Base-by-base conservation (phyloP, 73 alveolate genomes). In the Paramecium tetraurelia region DNA sequence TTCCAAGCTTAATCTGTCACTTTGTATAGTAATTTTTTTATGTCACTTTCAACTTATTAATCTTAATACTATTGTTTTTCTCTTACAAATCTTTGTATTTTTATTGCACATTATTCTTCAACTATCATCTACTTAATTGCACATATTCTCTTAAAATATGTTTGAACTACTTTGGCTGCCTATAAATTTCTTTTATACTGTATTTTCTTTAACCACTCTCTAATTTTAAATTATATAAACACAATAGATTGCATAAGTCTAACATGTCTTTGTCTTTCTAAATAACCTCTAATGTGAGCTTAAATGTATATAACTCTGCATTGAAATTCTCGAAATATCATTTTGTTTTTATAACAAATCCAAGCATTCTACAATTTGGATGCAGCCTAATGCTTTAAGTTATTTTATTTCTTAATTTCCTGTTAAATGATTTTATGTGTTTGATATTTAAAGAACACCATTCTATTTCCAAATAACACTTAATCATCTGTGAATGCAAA, bases 381-480 rank as follows among this genome's bases (percentile, higher is more conserved):
- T 20, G 90, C 90, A 10, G 75, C 75, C 20, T 40, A 12, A 20
- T 80, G 20, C 18, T 80, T 43, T 14, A 31, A 20, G 20, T 22
- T 22, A 33, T 31, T 44, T 18, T 27, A 3, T 14, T 31, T 44
- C 7, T 80, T 24, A 1, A 31, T 14, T 48, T 80, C 71, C 20
- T 40, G 43, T 24, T 43, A 4, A 22, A 80, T 48, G 2, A 27
- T 22, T 44, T n/a, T 5, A 22, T 24, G 43, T 31, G 72, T 46
- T 44, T 71, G 46, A n/a, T 40, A 16, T 70, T 71, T 89, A 88
- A 89, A 58, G 85, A 70, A 89, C 1, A 71, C 57, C 58, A 41
- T 27, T 38, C 33, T 89, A 89, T 71, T 71, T 44, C 94, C 94
- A 70, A 43, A 89, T 14, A 89, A 53, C 0, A 89, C 76, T 22